Conservation (phyloP, 202 grass and related monocot species). For the Hordeum pubiflorum region DNA sequence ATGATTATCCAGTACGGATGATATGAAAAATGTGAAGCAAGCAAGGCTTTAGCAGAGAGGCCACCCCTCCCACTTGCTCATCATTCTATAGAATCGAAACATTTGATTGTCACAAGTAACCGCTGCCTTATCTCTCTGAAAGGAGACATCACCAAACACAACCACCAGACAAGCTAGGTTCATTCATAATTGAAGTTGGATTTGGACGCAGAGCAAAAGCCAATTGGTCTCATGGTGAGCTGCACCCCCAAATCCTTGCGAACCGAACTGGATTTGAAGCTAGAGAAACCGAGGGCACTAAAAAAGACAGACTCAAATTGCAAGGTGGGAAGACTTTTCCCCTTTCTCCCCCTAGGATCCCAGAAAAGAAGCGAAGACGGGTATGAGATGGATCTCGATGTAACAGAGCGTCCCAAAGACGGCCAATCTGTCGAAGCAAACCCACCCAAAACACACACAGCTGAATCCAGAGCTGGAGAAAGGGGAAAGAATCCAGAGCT, state of each 20-base stretch:
- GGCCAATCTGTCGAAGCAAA: not conserved
- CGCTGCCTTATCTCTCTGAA: not conserved
- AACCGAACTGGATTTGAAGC: not conserved
- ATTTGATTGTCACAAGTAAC: not conserved
- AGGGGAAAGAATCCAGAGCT: not conserved
- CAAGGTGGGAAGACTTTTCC: not conserved
- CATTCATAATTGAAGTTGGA: not conserved
- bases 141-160: constrained; percentile 17
- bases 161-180: not conserved
- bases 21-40: constrained; percentile 5
- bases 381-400: not conserved
- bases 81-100: not conserved
- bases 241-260: not conserved
- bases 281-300: not conserved
- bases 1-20: not conserved
- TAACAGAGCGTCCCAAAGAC: not conserved
- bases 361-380: not conserved
- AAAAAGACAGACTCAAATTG: not conserved
- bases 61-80: not conserved
- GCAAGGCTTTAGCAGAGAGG: not conserved
- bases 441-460: not conserved
- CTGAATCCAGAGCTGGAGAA: not conserved
- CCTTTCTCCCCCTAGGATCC: not conserved
- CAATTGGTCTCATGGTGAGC: not conserved
- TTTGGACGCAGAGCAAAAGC: not conserved